Evolutionary conservation across 352 stramenopile species (phyloP).

Genomic region (Paralagenidium karlingii): DNA sequence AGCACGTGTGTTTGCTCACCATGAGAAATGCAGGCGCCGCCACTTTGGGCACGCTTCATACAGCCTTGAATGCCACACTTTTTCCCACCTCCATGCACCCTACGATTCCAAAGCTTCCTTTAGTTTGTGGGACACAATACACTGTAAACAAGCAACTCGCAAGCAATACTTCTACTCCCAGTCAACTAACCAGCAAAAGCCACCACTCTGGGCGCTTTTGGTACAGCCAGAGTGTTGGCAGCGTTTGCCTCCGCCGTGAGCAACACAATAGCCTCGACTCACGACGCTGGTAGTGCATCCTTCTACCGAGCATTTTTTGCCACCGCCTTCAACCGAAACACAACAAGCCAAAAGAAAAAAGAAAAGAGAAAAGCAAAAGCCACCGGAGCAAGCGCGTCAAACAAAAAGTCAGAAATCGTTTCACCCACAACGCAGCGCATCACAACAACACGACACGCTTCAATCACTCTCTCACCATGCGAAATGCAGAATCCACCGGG

Average conservation of each 20-base stretch:
- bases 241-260: slow-evolving; percentile 46
- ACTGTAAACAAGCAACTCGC: too few relatives aligned
- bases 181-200: slow-evolving; percentile 22
- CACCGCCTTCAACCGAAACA: too few relatives aligned
- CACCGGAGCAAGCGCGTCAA: too few relatives aligned
- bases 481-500: slow-evolving; percentile 37
- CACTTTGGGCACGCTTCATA: slow-evolving; percentile 25
- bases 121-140: too few relatives aligned
- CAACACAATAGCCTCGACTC: slow-evolving; percentile 42
- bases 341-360: too few relatives aligned
- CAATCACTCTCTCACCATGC: too few relatives aligned
- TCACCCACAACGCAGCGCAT: too few relatives aligned
- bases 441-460: too few relatives aligned
- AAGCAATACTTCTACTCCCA: slow-evolving; percentile 1
- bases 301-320: slow-evolving; percentile 35
- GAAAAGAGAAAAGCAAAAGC: too few relatives aligned
- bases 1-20: slow-evolving; percentile 2
- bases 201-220: slow-evolving; percentile 25
- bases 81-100: slow-evolving; percentile 35
- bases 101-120: too few relatives aligned
- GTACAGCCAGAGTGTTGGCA: slow-evolving; percentile 20
- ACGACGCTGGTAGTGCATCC: slow-evolving; percentile 38
- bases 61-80: slow-evolving; percentile 28
- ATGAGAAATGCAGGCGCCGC: slow-evolving; percentile 27
- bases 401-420: too few relatives aligned